Base-by-base conservation (phyloP, 108 stramenopile genomes). In the Skeletonema grethae region DNA sequence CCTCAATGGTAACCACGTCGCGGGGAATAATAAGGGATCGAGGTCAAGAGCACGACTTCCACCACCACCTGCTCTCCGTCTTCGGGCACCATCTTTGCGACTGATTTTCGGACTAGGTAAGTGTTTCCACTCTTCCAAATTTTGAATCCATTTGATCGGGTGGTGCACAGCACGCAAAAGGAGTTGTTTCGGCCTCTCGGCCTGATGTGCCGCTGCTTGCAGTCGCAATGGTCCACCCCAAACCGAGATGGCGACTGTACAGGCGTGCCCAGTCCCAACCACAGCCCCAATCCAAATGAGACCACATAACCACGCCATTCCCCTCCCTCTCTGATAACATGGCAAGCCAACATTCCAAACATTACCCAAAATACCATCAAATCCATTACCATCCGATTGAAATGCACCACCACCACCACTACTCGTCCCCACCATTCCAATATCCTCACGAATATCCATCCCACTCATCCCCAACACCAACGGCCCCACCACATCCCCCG, bases 1-100 rank as follows among this genome's bases (percentile, higher is more conserved):
- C 2, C 73, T 57, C 4, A 92, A 63, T 7, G 87, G 86, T 58
- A 80, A 58, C 91, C 91, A 92, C 0, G 88, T 90, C 1, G 85
- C 79, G 11, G 91, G 91, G 64, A 90, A 92, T 38, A 92, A 57
- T 8, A 87, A 45, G 55, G 86, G 82, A 43, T 90, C 76, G 12
- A 86, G 85, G 39, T 73, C 61, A 46, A 88, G 84, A 2, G 48
- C 67, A 30, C 63, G 36, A 32, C 73, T 58, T 57, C 3, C 32
- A 3, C 38, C 55, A 30, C 29, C 43, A 30, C 65, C 29, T 22
- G 46, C 57, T 61, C 46, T 41, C 22, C 15, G 39, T 39, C 53
- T 46, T 8, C 45, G 24, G 39, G 38, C 57, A 7, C 32, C 38
- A 8, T 29, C 77, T 15, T 32, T 62, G 13, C 63, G 36, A 43